Base-by-base conservation (phyloP, 805 yeast genomes). In the Metschnikowia koreensis region DNA sequence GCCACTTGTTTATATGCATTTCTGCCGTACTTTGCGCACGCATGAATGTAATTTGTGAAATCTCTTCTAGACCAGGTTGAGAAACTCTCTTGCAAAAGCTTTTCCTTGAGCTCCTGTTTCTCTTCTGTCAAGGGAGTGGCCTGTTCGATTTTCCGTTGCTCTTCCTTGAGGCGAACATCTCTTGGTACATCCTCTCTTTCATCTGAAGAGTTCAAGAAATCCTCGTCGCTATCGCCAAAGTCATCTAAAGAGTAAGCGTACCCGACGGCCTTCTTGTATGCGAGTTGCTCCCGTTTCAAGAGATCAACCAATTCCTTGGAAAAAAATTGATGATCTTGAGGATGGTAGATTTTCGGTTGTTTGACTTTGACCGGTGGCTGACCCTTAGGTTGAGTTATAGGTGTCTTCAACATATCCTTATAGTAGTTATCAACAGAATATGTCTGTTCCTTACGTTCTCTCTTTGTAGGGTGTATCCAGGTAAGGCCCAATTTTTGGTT, bases 401-500 rank as follows among this genome's bases (percentile, higher is more conserved):
- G 64, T 49, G 76, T 73, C 36, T 67, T 64, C 58, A 87, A 69
- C 34, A 86, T 86, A 62, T 86, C 92, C 59, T 83, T 86, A 59
- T 86, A 86, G 63, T 86, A 86, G 41, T 83, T 86, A 66, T 87
- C 94, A 44, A 87, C 81, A 0, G 89, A 83, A 59, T 87, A 88
- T 1, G 87, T 83, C 59, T 86, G 90, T 56, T 87, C 92, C 57
- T 86, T 87, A 56, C 92, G 72, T 62, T 87, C 89, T 67, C 94
- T 76, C 60, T 82, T 83, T 0, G 87, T 73, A 0, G 93, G 94
- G 60, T 87, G 86, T 33, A 87, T 81, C 89, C 92, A 87, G 3
- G 79, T 69, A 44, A 79, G 71, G 7, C 69, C 74, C 33, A 64
- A 51, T 6, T 63, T 65, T 34, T 74, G 73, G 36, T 55, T 60